These are phyloP conservation scores for Straminergon stramineum DNA, from an alignment of 225 moss, liverwort and hornwort species.

Conservation along the genomic window DNA sequence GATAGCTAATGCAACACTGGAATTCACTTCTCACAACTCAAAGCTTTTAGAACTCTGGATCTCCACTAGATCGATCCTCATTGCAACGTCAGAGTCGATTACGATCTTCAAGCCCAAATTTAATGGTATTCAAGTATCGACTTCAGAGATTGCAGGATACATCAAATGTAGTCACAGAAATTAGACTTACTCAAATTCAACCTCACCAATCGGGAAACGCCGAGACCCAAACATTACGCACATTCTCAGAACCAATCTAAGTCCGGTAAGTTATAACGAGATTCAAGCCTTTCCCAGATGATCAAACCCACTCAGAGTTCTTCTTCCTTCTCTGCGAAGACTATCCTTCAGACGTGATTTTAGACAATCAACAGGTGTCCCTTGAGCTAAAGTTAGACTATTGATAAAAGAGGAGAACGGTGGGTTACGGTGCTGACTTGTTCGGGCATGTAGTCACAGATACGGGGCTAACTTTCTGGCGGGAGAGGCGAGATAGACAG, in stretches of 20 bases:
- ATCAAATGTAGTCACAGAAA: not conserved
- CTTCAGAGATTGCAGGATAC: not conserved
- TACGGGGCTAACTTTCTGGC: not conserved
- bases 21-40: not conserved
- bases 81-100: not conserved
- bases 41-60: not conserved
- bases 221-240: not conserved
- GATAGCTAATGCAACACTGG: not conserved
- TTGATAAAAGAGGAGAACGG: not conserved
- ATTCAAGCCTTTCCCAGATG: not conserved
- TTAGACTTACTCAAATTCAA: not conserved
- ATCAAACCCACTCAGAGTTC: not conserved
- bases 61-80: not conserved
- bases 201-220: not conserved
- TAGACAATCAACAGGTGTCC: not conserved
- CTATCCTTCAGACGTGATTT: not conserved
- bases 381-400: not conserved
- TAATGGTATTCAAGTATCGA: not conserved
- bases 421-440: not conserved
- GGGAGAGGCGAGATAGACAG: not conserved
- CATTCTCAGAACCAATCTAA: not conserved
- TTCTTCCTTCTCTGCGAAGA: not conserved
- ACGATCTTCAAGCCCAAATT: not conserved
- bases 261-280: not conserved
- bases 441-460: not conserved